Evolutionary conservation across 2,329 filamentous ascomycete species (phyloP), one percentile per base, ranked within the genome.

Genomic region (Colletotrichum godetiae): DNA sequence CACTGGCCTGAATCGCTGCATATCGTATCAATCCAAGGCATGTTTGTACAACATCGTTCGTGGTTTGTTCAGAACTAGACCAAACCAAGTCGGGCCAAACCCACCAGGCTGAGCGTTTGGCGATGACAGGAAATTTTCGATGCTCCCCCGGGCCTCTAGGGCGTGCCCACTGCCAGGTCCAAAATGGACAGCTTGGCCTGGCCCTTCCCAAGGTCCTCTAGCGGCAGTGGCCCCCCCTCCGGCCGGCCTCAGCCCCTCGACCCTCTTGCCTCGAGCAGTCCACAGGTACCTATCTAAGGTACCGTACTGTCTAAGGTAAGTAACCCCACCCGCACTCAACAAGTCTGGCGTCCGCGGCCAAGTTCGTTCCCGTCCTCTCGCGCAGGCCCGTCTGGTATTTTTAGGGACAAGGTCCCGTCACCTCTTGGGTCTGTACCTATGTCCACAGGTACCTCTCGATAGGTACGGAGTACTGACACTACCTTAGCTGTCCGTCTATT

Each of bases 181-280:
- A 68, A 63, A 62, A 52, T 68, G 65, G 65, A 63, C 58, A 72
- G 58, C 42, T 35, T 72, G 69, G 59, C 68, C 68, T 52, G 56
- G 55, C 42, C 53, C 42, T 52, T 27, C 27, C 27, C 27, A 29
- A 29, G 27, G 4, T 67, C 46, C 68, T 49, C 29, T 52, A 59
- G 57, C 64, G 58, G 55, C 64, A 52, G 24, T 55, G 8, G 63
- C 37, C 57, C 68, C 68, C 68, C 49, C 13, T 62, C 52, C 35
- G 33, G 49, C 58, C 31, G 69, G 65, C 69, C 58, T 68, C 69
- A 72, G 69, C 65, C 69, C 69, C 69, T 72, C 69, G 52, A 58
- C 65, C 22, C 33, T 53, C 56, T 58, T 29, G 22, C 49, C 49
- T 31, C 13, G 5, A 58, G 29, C 15, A 29, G 56, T 19, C 24